A percentile compares a stretch with the other conserved stretches of the same genome.
Conservation (phyloP, 352 stramenopile species). For the Bremia lactucae region DNA sequence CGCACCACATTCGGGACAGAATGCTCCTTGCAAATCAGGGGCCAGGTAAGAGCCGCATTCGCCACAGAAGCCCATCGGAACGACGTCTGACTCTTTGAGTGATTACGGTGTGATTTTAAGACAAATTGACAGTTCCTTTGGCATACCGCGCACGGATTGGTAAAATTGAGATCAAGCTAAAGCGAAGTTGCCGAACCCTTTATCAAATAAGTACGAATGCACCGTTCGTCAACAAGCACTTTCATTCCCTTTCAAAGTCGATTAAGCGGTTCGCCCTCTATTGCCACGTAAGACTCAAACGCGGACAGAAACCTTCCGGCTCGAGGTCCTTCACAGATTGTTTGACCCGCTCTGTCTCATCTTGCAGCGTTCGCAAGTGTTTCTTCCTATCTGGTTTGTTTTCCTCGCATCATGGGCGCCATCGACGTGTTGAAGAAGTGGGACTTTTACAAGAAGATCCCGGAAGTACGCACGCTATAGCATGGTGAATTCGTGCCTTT, state of each 20-base stretch:
- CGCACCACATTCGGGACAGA: slow-evolving; percentile 71
- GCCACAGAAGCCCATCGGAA: slow-evolving; percentile 71
- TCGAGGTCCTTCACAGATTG: neutral
- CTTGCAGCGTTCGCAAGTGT: slow-evolving; percentile 1
- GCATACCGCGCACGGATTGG: slow-evolving; percentile 1
- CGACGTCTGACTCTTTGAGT: neutral
- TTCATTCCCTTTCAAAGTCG: slow-evolving; percentile 1
- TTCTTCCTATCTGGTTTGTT: neutral
- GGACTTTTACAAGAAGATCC: slow-evolving; percentile 90
- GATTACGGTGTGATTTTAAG: slow-evolving; percentile 4
- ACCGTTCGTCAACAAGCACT: no score
- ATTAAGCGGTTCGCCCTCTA: neutral
- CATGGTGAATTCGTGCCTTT: no score
- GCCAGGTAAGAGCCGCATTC: slow-evolving; percentile 62
- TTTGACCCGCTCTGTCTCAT: neutral
- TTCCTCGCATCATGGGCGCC: slow-evolving; percentile 56
- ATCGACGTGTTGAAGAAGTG: slow-evolving; percentile 87
- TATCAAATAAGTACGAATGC: slow-evolving; percentile 6
- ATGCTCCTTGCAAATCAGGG: slow-evolving; percentile 41
- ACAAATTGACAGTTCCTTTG: neutral
- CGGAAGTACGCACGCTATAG: slow-evolving; percentile 34
- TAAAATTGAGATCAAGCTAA: neutral
- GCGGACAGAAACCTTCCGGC: no score
- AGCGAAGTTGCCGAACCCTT: slow-evolving; percentile 1
- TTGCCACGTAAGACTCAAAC: slow-evolving; percentile 18